phyloP scores from a whole-genome alignment of 352 stramenopile species.

The Pythium monospermum region DNA sequence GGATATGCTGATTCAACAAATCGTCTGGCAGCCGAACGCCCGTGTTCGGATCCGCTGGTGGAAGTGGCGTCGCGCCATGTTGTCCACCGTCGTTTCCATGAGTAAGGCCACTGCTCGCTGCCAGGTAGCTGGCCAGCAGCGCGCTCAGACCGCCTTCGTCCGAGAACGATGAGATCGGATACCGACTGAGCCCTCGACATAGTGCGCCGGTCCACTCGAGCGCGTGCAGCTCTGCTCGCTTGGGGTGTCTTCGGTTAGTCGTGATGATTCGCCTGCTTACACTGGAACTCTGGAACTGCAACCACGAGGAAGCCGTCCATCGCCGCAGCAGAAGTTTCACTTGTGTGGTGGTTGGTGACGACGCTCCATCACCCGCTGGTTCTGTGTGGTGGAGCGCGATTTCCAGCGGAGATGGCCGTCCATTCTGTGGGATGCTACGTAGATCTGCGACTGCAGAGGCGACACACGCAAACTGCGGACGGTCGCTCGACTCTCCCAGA shows the following conservation, averaged over 20 bases:
- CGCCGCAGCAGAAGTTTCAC: conserved; percentile 31
- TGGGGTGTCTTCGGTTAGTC: conserved; percentile 46
- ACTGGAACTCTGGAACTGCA: conserved; percentile 27
- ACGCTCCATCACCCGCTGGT: no score
- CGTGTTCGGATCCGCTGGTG: background rate
- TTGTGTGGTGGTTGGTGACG: no score
- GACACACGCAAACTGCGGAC: background rate
- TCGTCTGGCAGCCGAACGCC: background rate
- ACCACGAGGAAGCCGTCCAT: conserved; percentile 47
- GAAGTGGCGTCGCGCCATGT: background rate
- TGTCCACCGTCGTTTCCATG: background rate
- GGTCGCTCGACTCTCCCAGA: background rate
- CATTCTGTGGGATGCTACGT: background rate
- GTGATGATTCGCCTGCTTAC: conserved; percentile 49
- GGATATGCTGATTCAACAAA: conserved; percentile 38
- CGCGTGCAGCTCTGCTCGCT: conserved; percentile 21
- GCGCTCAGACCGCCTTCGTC: conserved; percentile 63
- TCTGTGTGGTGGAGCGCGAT: no score
- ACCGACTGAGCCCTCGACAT: conserved; percentile 60
- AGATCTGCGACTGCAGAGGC: background rate
- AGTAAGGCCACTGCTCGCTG: background rate
- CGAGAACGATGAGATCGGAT: conserved; percentile 67
- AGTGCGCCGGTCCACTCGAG: conserved; percentile 64
- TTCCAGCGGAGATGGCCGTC: background rate
- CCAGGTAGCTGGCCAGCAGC: conserved; percentile 31